Evolutionary conservation across 1,284 basidiomycete species (phyloP).

Genomic region (Stereum hirsutum): DNA sequence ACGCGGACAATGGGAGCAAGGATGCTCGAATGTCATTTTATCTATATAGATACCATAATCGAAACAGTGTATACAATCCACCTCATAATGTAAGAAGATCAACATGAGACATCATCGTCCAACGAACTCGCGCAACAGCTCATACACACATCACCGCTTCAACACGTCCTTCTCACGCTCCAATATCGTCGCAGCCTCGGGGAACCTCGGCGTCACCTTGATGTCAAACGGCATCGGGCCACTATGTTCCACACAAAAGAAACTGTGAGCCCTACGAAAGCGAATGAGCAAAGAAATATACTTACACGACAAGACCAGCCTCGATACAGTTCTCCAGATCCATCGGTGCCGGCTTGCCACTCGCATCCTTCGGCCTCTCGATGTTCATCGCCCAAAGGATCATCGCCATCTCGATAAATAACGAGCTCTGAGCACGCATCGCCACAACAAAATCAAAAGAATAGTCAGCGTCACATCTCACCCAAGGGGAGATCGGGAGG

Average conservation of each 20-base stretch:
- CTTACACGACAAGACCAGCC: constrained; percentile 4
- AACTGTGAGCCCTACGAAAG: not conserved
- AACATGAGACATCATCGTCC: too few relatives aligned
- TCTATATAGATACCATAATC: too few relatives aligned
- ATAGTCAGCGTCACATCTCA: too few relatives aligned
- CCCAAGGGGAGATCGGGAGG: too few relatives aligned
- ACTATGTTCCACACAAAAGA: not conserved
- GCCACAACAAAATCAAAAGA: too few relatives aligned
- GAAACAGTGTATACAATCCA: too few relatives aligned
- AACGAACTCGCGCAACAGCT: too few relatives aligned
- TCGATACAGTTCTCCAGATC: constrained; percentile 4
- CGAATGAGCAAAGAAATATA: not conserved
- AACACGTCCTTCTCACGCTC: constrained; percentile 2
- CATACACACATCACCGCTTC: too few relatives aligned
- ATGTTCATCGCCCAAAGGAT: constrained; percentile 5
- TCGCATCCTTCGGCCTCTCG: not conserved
- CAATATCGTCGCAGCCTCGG: not conserved
- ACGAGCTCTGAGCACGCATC: constrained; percentile 1
- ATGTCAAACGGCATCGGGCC: not conserved
- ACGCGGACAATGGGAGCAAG: too few relatives aligned
- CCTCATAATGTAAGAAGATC: too few relatives aligned
- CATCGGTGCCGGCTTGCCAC: not conserved
- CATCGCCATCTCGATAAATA: constrained; percentile 7
- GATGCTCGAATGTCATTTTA: too few relatives aligned
- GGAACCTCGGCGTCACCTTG: constrained; percentile 1